Evolutionary conservation across 2,329 filamentous ascomycete species (phyloP).

Genomic region (Lachnellula subtilissima): DNA sequence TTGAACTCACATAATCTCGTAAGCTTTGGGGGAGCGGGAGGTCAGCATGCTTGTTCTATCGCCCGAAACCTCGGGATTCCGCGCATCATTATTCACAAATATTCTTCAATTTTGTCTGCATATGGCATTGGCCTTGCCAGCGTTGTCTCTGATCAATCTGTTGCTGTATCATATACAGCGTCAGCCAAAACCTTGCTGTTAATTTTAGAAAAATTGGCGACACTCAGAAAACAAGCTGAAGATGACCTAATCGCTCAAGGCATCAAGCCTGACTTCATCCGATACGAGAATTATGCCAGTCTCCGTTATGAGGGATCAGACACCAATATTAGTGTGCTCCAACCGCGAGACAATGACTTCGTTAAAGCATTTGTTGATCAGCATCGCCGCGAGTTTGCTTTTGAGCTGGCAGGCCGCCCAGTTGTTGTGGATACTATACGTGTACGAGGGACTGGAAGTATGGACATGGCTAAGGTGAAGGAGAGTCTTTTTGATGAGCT

Average conservation of each 20-base stretch:
- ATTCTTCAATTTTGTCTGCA: slow-evolving; percentile 82
- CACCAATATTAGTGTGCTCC: slow-evolving; percentile 80
- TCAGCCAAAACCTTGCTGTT: slow-evolving; percentile 30
- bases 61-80: slow-evolving; percentile 76
- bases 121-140: slow-evolving; percentile 90
- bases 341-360: slow-evolving; percentile 62
- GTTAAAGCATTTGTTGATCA: slow-evolving; percentile 75
- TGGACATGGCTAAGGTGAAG: neutral
- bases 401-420: slow-evolving; percentile 74
- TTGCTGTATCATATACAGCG: neutral
- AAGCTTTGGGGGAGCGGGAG: slow-evolving; percentile 85
- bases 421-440: slow-evolving; percentile 85
- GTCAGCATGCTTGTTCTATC: slow-evolving; percentile 84
- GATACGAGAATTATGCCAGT: slow-evolving; percentile 86
- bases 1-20: slow-evolving; percentile 80
- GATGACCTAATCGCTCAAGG: slow-evolving; percentile 56
- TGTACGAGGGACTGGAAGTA: slow-evolving; percentile 68
- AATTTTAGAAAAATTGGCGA: neutral
- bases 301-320: slow-evolving; percentile 87
- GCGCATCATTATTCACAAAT: slow-evolving; percentile 78
- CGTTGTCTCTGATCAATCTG: slow-evolving; percentile 73
- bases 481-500: slow-evolving; percentile 1
- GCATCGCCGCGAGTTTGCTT: slow-evolving; percentile 86
- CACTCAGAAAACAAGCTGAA: neutral
- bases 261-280: slow-evolving; percentile 65